Base-by-base conservation (phyloP, 805 yeast species). In the Ogataea henricii region DNA sequence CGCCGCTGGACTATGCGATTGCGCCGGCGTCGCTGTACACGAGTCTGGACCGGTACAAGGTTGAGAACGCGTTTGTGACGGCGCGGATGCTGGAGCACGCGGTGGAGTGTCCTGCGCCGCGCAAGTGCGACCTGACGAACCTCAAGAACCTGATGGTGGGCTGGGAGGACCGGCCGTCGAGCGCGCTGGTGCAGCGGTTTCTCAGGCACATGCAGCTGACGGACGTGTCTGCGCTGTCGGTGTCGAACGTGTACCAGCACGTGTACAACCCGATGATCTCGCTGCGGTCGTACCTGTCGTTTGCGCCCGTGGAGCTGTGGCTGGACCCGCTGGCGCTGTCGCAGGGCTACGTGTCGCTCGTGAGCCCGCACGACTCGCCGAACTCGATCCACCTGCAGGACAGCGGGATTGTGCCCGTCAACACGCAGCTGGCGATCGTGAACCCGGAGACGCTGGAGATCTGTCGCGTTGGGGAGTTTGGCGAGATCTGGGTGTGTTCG, bases 401-500 rank as follows among this genome's bases (percentile, higher is more conserved):
- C 60, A 88, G 96, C 0, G 99, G 99, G 10, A 87, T 92, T 76
- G 97, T 91, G 0, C 95, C 97, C 0, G 91, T 90, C 7, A 88
- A 96, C 62, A 89, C 98, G 0, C 96, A 91, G 60, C 81, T 94
- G 27, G 94, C 96, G 1, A 87, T 94, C 50, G 97, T 94, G 3
- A 94, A 94, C 55, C 99, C 99, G 1, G 97, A 94, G 62, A 92
- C 97, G 0, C 67, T 78, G 38, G 71, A 73, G 45, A 71, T 90
- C 10, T 92, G 99, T 62, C 81, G 78, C 48, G 84, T 83, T 43
- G 97, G 98, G 6, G 99, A 94, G 65, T 83, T 81, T 65, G 99
- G 99, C 27, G 99, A 94, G 68, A 89, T 94, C 33, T 94, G 98
- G 98, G 95, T 92, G 2, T 81, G 87, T 53, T 87, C 96, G 1